Evolutionary conservation across 2,329 filamentous ascomycete genomes (phyloP), one percentile per base, ranked within the genome.

Genomic region (Cercospora sesami): DNA sequence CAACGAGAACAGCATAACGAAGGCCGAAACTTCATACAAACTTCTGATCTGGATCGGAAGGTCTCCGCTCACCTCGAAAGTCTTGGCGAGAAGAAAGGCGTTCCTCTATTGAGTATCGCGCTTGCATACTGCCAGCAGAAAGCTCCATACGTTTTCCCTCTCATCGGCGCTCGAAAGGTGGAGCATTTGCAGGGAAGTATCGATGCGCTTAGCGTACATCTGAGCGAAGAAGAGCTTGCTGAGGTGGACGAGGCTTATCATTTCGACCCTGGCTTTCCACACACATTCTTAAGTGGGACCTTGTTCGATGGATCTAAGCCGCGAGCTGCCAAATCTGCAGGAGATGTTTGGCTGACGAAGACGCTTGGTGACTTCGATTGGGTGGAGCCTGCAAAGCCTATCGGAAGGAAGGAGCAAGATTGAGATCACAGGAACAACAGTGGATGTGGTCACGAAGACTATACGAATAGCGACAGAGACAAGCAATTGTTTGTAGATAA

Each of bases 171-270:
- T 0, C 84, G 90, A 10, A 92, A 88, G 73, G 78, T 91, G 10
- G 86, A 89, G 62, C 90, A 93, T 75, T 80, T 94, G 53, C 86
- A 89, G 75, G 84, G 83, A 66, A 93, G 92, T 74, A 90, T 93
- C 71, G 86, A 89, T 73, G 89, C 89, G 0, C 81, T 94, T 39
- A 83, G 81, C 1, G 80, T 93, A 48, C 80, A 84, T 63, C 80
- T 94, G 39, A 85, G 80, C 0, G 76, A 82, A 0, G 83, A 89
- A 68, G 89, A 94, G 53, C 86, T 93, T 28, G 79, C 86, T 42
- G 85, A 88, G 72, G 88, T 93, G 67, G 90, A 93, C 67, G 80
- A 74, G 6, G 87, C 88, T 0, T 82, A 82, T 42, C 80, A 82
- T 0, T 91, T 92, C 70, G 86, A 91, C 60, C 74, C 86, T 51